Conservation (phyloP, 371 early-diverging fungal genomes). For the Mucor circinelloides region DNA sequence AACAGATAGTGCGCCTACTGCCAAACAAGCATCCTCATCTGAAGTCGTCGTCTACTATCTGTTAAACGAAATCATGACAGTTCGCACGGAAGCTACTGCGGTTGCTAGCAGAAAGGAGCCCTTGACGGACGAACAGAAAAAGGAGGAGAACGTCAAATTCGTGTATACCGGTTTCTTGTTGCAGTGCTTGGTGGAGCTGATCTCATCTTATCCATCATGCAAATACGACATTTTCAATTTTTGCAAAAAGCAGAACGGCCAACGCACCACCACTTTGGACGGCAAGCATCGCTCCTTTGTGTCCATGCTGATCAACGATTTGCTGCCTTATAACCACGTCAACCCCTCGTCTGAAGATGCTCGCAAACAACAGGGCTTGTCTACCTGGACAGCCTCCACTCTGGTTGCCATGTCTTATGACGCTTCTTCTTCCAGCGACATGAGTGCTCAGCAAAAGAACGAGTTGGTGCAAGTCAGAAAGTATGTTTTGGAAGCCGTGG, state of each 20-base stretch:
- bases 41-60: slow-evolving; percentile 39
- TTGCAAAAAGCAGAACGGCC: slow-evolving; percentile 49
- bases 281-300: slow-evolving; percentile 43
- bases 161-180: slow-evolving; percentile 83
- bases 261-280: slow-evolving; percentile 38
- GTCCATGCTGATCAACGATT: slow-evolving; percentile 61
- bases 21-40: slow-evolving; percentile 24
- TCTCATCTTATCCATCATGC: slow-evolving; percentile 84
- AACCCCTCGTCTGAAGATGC: slow-evolving; percentile 53
- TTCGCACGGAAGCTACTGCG: slow-evolving; percentile 21
- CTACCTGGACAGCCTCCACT: slow-evolving; percentile 66
- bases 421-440: slow-evolving; percentile 37
- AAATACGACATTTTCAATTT: slow-evolving; percentile 72
- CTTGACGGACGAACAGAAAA: slow-evolving; percentile 19
- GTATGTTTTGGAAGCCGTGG: slow-evolving; percentile 66
- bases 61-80: slow-evolving; percentile 39
- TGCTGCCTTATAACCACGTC: slow-evolving; percentile 62
- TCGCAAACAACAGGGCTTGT: slow-evolving; percentile 64
- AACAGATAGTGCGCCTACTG: not conserved
- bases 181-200: slow-evolving; percentile 85
- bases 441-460: slow-evolving; percentile 52
- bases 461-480: slow-evolving; percentile 69
- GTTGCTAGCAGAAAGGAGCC: slow-evolving; percentile 17
- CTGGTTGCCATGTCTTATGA: slow-evolving; percentile 63
- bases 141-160: slow-evolving; percentile 44